A percentile compares a stretch with the other conserved stretches of the same genome.
These are phyloP conservation scores for Odontarrhena argentea DNA, from an alignment of 345 rosid species.

Conservation along the genomic window DNA sequence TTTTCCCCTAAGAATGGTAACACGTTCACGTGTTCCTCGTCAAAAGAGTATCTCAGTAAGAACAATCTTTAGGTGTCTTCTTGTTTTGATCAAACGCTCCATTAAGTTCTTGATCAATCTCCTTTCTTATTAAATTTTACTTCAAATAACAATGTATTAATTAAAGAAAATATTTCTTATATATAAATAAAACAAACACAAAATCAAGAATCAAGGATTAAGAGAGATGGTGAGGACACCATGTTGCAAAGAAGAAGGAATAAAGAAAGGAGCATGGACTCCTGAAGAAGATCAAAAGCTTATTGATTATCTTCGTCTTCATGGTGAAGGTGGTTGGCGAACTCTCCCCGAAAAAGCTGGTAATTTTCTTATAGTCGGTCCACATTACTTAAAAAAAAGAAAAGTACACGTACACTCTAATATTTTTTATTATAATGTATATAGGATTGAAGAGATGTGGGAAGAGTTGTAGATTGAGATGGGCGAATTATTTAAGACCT, in stretches of 20 bases:
- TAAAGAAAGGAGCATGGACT: constrained; percentile 56
- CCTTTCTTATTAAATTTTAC: not conserved
- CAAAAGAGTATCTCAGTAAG: constrained; percentile 39
- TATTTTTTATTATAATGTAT: too few relatives aligned
- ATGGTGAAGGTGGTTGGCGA: constrained; percentile 55
- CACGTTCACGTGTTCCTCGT: constrained; percentile 30
- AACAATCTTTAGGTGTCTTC: constrained; percentile 38
- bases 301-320: constrained; percentile 35
- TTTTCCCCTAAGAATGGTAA: constrained; percentile 16
- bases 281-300: constrained; percentile 50
- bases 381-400: too few relatives aligned
- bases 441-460: too few relatives aligned
- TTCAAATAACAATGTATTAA: not conserved
- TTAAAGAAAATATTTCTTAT: not conserved
- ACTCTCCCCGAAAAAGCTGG: constrained; percentile 53
- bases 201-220: not conserved
- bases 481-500: too few relatives aligned
- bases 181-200: not conserved
- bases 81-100: constrained; percentile 42
- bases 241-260: constrained; percentile 41
- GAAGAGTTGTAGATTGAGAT: too few relatives aligned
- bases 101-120: constrained; percentile 13
- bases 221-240: constrained; percentile 46
- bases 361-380: not conserved
- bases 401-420: too few relatives aligned